A percentile compares a stretch with the other conserved stretches of the same genome.
These are phyloP conservation scores for Ustilago vetiveriae DNA, from an alignment of 1,284 basidiomycete species.

Conservation along the genomic window DNA sequence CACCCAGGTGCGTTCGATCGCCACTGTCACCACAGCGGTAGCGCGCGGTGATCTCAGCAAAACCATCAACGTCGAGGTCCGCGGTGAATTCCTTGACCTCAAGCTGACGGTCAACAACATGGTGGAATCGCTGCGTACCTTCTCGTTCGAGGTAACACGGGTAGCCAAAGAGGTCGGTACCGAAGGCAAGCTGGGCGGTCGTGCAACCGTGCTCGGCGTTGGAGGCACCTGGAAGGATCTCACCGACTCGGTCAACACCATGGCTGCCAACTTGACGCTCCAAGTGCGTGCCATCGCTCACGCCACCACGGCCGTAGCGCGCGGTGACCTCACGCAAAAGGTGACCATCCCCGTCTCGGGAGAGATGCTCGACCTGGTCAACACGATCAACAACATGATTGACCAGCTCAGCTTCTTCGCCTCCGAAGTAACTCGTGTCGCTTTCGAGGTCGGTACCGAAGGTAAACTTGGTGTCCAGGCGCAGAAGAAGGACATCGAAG, in stretches of 20 bases:
- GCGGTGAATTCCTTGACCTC: slow-evolving; percentile 65
- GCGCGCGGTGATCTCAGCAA: slow-evolving; percentile 66
- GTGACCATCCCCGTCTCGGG: slow-evolving; percentile 90
- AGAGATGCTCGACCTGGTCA: slow-evolving; percentile 87
- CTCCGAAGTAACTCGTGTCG: slow-evolving; percentile 92
- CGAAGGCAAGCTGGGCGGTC: slow-evolving; percentile 66
- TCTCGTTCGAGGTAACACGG: slow-evolving; percentile 67
- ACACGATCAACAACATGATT: slow-evolving; percentile 73
- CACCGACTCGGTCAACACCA: slow-evolving; percentile 79
- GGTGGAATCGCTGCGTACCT: slow-evolving; percentile 67
- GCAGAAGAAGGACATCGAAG: slow-evolving; percentile 94
- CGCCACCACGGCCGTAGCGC: slow-evolving; percentile 93
- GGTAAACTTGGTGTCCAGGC: slow-evolving; percentile 97
- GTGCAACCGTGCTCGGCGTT: slow-evolving; percentile 67
- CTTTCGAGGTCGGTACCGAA: slow-evolving; percentile 92
- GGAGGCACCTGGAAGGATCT: slow-evolving; percentile 73
- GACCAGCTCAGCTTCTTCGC: slow-evolving; percentile 83
- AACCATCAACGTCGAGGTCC: slow-evolving; percentile 67
- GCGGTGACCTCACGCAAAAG: slow-evolving; percentile 92
- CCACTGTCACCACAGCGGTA: slow-evolving; percentile 64
- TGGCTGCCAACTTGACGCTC: slow-evolving; percentile 77
- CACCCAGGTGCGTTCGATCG: slow-evolving; percentile 79
- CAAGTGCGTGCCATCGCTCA: slow-evolving; percentile 95
- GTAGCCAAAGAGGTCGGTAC: slow-evolving; percentile 68
- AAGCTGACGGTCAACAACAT: slow-evolving; percentile 67